Evolutionary conservation across 805 yeast genomes (phyloP), one percentile per base, ranked within the genome.

Genomic region (Kuraishia piskuri): DNA sequence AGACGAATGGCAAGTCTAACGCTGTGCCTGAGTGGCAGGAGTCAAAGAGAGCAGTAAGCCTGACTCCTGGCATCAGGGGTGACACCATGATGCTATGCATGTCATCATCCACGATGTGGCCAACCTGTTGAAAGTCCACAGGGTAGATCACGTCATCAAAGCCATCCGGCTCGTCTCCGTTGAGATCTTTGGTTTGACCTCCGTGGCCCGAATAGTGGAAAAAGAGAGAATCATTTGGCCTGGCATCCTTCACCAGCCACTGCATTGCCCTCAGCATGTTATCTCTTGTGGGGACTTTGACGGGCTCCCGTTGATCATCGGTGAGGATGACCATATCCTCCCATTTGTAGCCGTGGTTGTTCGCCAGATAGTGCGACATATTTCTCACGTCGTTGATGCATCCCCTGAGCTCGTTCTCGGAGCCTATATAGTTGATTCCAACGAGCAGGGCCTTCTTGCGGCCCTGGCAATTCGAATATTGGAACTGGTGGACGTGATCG

Each of bases 141-240:
- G 92, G 91, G 57, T 84, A 85, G 54, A 86, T 82, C 4, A 81
- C 82, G 62, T 84, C 88, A 66, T 86, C 91, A 61, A 71, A 76
- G 0, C 90, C 90, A 60, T 83, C 87, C 20, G 77, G 88, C 61
- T 86, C 92, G 62, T 86, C 94, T 22, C 90, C 90, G 61, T 83
- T 80, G 36, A 68, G 60, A 61, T 86, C 91, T 50, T 69, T 63
- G 2, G 80, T 75, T 60, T 82, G 84, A 1, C 90, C 87, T 23
- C 94, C 94, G 63, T 86, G 94, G 14, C 92, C 90, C 1, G 90
- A 83, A 63, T 82, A 85, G 64, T 86, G 92, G 74, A 86, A 79
- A 60, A 86, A 80, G 52, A 85, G 68, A 20, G 88, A 79, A 66
- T 86, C 92, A 61, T 86, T 84, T n/a, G 90, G 84, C 59, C 70